Evolutionary conservation across 192 early-diverging fungal genomes (phyloP), one percentile per base, ranked within the genome.

Genomic region (Geranomyces michiganensis): DNA sequence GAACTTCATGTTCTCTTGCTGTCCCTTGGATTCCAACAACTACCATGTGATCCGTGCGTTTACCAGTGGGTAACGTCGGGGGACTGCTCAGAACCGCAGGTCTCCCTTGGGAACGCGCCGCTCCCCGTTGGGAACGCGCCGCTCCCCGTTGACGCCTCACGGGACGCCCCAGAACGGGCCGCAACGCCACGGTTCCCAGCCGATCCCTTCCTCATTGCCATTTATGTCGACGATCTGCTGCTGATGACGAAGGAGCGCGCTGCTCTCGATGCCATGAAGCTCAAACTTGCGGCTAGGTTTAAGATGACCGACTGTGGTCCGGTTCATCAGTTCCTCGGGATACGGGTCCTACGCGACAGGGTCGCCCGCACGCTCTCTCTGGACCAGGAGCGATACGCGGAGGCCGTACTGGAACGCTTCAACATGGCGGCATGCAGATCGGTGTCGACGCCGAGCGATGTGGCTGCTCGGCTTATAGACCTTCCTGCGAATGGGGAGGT

Each of bases 251-350:
- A 47, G 12, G 13, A n/a, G 13, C 46, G 46, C 46, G 13, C 13
- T n/a, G 46, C n/a, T 47, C n/a, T n/a, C n/a, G 56, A 59, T 59
- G 56, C 56, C 24, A 12, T 59, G 13, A 59, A 59, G 24, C 13
- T 24, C 12, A 12, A 12, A 10, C 24, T 59, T 19, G 12, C n/a
- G n/a, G 56, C 17, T 22, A 17, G 36, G 36, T 64, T 64, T 32
- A 43, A 64, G 26, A 64, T 64, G 62, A 64, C 62, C 27, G 62
- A 64, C 62, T 13, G 62, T 64, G 62, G 62, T 14, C 62, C 31
- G 9, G 41, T 64, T 15, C 36, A 29, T 15, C 24, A 64, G 13
- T 64, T 64, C 14, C 62, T 64, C 41, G 62, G 62, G 8, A 15
- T 64, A 17, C 62, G 62, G 9, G 26, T 64, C 46, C 12, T n/a